Base-by-base conservation (phyloP, 1,284 basidiomycete genomes). In the Malassezia cuniculi region DNA sequence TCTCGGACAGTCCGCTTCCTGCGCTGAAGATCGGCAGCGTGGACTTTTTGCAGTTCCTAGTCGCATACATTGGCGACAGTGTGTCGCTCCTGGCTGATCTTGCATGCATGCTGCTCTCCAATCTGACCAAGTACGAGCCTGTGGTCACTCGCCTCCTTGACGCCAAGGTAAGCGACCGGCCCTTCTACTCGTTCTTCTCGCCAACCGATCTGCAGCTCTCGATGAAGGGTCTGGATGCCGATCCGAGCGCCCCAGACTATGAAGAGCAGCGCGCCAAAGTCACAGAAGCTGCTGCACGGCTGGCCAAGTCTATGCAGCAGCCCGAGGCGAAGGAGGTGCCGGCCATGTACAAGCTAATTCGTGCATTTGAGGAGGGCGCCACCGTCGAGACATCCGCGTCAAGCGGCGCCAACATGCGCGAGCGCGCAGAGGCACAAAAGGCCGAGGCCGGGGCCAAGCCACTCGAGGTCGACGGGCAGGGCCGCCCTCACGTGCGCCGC, bases 91-190 rank as follows among this genome's bases (percentile, higher is more conserved):
- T 94, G 14, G 85, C 87, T 21, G 90, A 95, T 70, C 76, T 95
- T 8, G 86, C 87, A 1, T 79, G 85, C 21, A 97, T 99, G 93
- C 75, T 97, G 1, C 75, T 97, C 5, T 94, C 89, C 14, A 99
- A 99, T 69, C 72, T 95, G 29, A 85, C 86, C 11, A 77, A 83
- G 10, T 78, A 84, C 36, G 74, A 84, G 4, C 71, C 75, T 0
- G 75, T 82, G 34, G 80, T 81, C 48, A 71, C 77, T 3, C 68
- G 74, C 1, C 70, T 94, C 8, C 71, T 89, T 3, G 72, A 73
- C 3, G 71, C 89, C 22, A 76, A 52, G 24, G 55, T 66, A 25
- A 53, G 55, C 17, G 49, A 55, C 11, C 47, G 50, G 19, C 59
- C 59, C 1, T 57, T 62, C 36, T 63, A 65, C 44, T 50, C 46